phyloP scores from a whole-genome alignment of 805 yeast species.

The Starmerella bacillaris region DNA sequence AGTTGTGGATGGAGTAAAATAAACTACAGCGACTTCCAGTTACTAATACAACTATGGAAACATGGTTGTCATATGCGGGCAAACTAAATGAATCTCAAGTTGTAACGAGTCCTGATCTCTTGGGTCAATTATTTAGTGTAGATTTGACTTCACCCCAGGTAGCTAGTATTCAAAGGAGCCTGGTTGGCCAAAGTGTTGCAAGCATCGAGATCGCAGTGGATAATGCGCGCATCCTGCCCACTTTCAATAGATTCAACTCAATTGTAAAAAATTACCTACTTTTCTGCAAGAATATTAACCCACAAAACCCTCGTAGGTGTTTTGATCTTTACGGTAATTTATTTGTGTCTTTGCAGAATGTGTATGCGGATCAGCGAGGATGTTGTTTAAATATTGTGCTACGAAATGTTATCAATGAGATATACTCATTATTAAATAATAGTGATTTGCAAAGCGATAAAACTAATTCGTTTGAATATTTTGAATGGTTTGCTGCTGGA shows the following conservation, averaged over 20 bases:
- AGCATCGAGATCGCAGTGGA: slow-evolving; percentile 18
- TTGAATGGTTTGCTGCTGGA: slow-evolving; percentile 34
- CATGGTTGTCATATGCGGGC: slow-evolving; percentile 7
- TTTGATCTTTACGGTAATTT: slow-evolving; percentile 36
- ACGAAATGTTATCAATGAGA: slow-evolving; percentile 3
- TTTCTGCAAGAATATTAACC: slow-evolving; percentile 34
- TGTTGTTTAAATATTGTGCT: slow-evolving; percentile 14
- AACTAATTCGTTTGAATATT: slow-evolving; percentile 4
- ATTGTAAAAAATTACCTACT: slow-evolving; percentile 32
- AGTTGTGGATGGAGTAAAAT: too few species aligned
- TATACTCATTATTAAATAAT: neutral
- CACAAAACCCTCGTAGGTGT: slow-evolving; percentile 32
- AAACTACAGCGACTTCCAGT: neutral
- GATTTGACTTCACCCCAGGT: slow-evolving; percentile 23
- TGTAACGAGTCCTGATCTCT: slow-evolving; percentile 7
- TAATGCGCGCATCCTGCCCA: slow-evolving; percentile 20
- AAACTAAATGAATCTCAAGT: slow-evolving; percentile 4
- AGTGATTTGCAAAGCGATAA: slow-evolving; percentile 5
- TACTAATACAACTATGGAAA: slow-evolving; percentile 6
- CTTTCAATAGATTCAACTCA: slow-evolving; percentile 32
- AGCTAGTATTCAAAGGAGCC: slow-evolving; percentile 25
- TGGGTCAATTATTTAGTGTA: slow-evolving; percentile 17
- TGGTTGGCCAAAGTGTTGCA: slow-evolving; percentile 14
- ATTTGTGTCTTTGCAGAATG: slow-evolving; percentile 27
- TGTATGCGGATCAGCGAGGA: slow-evolving; percentile 22